These are phyloP conservation scores for Termitomyces heimii DNA, from an alignment of 768 basidiomycete species.

Conservation along the genomic window DNA sequence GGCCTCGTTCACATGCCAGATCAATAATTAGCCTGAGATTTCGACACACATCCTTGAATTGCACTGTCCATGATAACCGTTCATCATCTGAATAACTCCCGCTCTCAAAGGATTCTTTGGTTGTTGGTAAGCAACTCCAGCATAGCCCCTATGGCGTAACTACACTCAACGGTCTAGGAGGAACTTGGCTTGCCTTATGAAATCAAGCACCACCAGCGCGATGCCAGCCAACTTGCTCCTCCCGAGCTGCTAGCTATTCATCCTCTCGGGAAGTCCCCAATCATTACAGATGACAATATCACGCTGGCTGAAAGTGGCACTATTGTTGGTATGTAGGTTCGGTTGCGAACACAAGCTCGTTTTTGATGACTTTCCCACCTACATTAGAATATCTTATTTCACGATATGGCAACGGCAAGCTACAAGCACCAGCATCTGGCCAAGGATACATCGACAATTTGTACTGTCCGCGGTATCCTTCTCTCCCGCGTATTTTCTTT, in stretches of 20 bases:
- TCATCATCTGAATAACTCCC: constrained; percentile 42
- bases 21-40: not conserved
- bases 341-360: not conserved
- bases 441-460: constrained; percentile 14
- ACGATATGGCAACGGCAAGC: constrained; percentile 15
- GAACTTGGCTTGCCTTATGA: constrained; percentile 37
- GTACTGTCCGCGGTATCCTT: constrained; percentile 9
- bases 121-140: constrained; percentile 22
- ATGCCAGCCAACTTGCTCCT: constrained; percentile 20
- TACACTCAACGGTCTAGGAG: constrained; percentile 19
- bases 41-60: not conserved
- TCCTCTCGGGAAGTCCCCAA: constrained; percentile 34
- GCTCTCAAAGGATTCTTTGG: constrained; percentile 47
- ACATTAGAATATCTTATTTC: constrained; percentile 15
- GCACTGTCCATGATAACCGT: constrained; percentile 22
- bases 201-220: constrained; percentile 28
- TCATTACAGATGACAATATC: constrained; percentile 35
- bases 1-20: not conserved
- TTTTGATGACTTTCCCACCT: not conserved
- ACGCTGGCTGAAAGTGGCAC: constrained; percentile 27
- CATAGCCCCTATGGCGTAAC: not conserved
- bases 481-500: not conserved
- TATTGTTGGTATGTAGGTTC: constrained; percentile 15
- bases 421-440: constrained; percentile 8
- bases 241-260: constrained; percentile 27